Base-by-base conservation (phyloP, 2,329 filamentous ascomycete species). In the Pseudogymnoascus sp. region DNA sequence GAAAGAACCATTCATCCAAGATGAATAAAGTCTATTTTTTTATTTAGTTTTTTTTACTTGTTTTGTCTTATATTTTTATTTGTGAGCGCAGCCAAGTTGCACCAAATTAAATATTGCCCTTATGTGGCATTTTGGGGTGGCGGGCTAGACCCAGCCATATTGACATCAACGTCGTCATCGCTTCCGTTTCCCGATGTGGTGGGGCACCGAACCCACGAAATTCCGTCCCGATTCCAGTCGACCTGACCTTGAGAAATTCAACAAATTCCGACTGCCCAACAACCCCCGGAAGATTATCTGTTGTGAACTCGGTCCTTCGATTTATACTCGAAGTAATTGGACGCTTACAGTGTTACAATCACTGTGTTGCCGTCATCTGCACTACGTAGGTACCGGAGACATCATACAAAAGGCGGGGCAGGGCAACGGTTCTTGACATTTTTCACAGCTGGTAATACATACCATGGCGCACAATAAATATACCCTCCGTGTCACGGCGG, bases 401-500 rank as follows among this genome's bases (percentile, higher is more conserved):
- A 47, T 14, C 22, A 54, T 34, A 54, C 47, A 54, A 34, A 54
- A 54, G 28, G 16, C 47, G 28, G 47, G 47, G 16, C 47, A 54
- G 47, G n/a, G 9, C 11, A 54, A n/a, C n/a, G 28, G 30, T 32
- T 54, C 47, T 54, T 34, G 47, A 54, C n/a, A 54, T 32, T 54
- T 54, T 54, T 54, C 28, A 32, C 28, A n/a, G 47, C 32, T 58
- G 57, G 37, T 16, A 34, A 57, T 54, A 60, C 38, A 47, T n/a
- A 60, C 39, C 59, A 85, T 84, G 85, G 79, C 85, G 16, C 82
- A 88, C 62, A 87, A 89, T 66, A 54, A 54, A 14, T 96, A 94
- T 74, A 81, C 90, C 58, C 81, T 97, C 64, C 84, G 83, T 66
- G 87, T 97, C 61, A 95, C 91, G 0, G 90, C 90, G 1, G 93